Percentiles rank a stretch among this genome's conserved stretches.
phyloP scores from a whole-genome alignment of 441 rosid genomes.

The Aquilaria agallochum region DNA sequence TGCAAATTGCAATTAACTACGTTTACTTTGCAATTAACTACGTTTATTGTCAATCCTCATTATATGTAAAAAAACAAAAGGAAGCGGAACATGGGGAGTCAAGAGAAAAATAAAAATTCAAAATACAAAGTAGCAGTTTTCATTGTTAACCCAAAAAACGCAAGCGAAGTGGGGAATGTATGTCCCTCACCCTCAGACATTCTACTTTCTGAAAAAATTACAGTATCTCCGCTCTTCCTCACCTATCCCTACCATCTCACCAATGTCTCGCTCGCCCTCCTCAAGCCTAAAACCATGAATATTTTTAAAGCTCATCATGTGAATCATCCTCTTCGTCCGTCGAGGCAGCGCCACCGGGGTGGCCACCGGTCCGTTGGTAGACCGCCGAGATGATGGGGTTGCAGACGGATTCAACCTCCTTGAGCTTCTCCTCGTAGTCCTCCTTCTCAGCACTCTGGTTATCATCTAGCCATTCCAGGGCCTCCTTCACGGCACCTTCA shows the following conservation, averaged over 20 bases:
- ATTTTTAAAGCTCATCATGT: slow-evolving; percentile 69
- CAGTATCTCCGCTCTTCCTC: slow-evolving; percentile 19
- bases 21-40: too few relatives aligned
- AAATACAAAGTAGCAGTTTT: slow-evolving; percentile 8
- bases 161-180: slow-evolving; percentile 13
- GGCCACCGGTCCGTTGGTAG: slow-evolving; percentile 89
- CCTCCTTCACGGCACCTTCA: slow-evolving; percentile 71
- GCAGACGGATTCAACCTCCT: slow-evolving; percentile 95
- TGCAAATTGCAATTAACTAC: too few relatives aligned
- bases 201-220: slow-evolving; percentile 27
- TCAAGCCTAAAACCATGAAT: slow-evolving; percentile 5
- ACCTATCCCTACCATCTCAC: slow-evolving; percentile 17
- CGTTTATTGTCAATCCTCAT: too few relatives aligned
- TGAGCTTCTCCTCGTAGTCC: slow-evolving; percentile 92
- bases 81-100: neutral
- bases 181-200: slow-evolving; percentile 9
- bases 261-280: slow-evolving; percentile 9
- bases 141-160: slow-evolving; percentile 16
- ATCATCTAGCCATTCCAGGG: slow-evolving; percentile 93
- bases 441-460: slow-evolving; percentile 88
- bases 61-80: too few relatives aligned
- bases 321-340: slow-evolving; percentile 58
- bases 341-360: slow-evolving; percentile 57
- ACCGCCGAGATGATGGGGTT: slow-evolving; percentile 90
- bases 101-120: neutral